These are phyloP conservation scores for Fusarium sp. DNA, from an alignment of 2,329 filamentous ascomycete species.

Conservation along the genomic window DNA sequence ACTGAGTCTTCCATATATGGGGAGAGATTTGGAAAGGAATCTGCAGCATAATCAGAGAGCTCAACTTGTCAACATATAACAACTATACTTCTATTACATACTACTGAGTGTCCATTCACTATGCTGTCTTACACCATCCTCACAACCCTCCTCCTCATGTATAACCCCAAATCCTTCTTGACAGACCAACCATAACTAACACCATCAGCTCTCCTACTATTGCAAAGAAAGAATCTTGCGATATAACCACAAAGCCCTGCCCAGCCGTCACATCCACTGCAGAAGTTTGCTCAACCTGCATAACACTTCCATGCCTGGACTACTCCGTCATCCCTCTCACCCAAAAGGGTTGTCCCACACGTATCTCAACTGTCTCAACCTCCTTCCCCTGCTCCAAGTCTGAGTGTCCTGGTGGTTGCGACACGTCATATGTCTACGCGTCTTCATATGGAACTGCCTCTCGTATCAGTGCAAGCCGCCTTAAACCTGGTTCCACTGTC, in stretches of 20 bases:
- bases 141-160: slow-evolving; percentile 18
- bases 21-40: not conserved
- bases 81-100: too few relatives aligned
- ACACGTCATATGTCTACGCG: slow-evolving; percentile 41
- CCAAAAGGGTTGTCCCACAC: slow-evolving; percentile 46
- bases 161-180: not conserved
- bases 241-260: slow-evolving; percentile 36
- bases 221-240: slow-evolving; percentile 9
- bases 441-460: slow-evolving; percentile 22
- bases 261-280: slow-evolving; percentile 51
- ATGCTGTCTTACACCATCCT: slow-evolving; percentile 26
- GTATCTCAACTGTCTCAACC: slow-evolving; percentile 44
- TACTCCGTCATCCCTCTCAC: slow-evolving; percentile 47
- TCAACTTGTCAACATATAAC: too few relatives aligned
- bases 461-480: too few relatives aligned
- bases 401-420: slow-evolving; percentile 41
- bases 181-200: slow-evolving; percentile 7
- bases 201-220: slow-evolving; percentile 6
- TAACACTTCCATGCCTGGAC: slow-evolving; percentile 46
- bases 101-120: not conserved
- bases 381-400: slow-evolving; percentile 40
- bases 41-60: too few relatives aligned
- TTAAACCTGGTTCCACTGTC: too few relatives aligned
- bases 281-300: slow-evolving; percentile 50
- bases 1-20: too few relatives aligned